phyloP scores from a whole-genome alignment of 345 rosid genomes.

The Murraya paniculata region DNA sequence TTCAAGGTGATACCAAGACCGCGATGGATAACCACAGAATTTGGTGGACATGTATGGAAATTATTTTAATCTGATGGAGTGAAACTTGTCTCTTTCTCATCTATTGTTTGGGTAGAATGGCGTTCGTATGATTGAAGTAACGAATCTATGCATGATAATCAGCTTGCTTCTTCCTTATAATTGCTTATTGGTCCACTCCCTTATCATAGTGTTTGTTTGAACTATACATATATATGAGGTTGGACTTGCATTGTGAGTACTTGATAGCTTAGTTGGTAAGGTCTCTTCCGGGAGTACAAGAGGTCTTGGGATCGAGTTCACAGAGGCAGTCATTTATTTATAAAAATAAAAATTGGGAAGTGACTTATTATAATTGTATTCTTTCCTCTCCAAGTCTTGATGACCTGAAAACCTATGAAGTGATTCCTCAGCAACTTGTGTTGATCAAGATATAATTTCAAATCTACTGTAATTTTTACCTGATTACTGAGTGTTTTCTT shows the following conservation, averaged over 20 bases:
- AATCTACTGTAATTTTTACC: not conserved
- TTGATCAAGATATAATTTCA: not conserved
- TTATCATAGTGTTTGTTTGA: not conserved
- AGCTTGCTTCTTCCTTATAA: not conserved
- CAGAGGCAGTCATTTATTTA: not conserved
- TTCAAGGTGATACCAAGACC: conserved; percentile 73
- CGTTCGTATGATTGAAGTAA: not conserved
- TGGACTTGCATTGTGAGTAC: not conserved
- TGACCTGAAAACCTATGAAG: not conserved
- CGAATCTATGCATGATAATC: not conserved
- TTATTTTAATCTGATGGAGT: not conserved
- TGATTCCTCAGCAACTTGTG: not conserved
- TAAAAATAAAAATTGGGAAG: not conserved
- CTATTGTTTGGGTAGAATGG: not conserved
- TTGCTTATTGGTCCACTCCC: not conserved
- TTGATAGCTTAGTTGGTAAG: not conserved
- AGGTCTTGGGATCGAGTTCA: not conserved
- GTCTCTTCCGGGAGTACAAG: not conserved
- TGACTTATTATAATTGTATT: not conserved
- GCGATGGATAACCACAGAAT: conserved; percentile 75
- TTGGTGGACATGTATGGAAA: conserved; percentile 83
- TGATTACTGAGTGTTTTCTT: not conserved
- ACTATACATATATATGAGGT: not conserved
- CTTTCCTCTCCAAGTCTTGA: not conserved
- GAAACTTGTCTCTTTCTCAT: not conserved